A percentile compares a stretch with the other conserved stretches of the same genome.
Conservation (phyloP, 108 stramenopile species). For the Stephanodiscus minutulus region DNA sequence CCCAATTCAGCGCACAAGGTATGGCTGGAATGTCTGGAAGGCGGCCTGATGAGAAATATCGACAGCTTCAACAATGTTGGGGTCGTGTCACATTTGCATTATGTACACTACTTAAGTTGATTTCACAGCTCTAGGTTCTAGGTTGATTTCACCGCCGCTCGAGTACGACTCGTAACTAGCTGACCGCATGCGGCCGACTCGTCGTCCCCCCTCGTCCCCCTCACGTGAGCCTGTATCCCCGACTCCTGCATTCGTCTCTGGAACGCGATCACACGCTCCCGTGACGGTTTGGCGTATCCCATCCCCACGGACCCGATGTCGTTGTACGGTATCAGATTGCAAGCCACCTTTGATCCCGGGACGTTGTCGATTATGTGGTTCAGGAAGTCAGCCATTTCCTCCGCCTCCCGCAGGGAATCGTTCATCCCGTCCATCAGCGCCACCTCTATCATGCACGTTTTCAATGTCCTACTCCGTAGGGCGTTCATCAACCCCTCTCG, state of each 20-base stretch:
- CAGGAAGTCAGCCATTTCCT: slow-evolving; percentile 74
- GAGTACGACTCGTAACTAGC: slow-evolving; percentile 64
- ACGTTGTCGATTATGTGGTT: slow-evolving; percentile 55
- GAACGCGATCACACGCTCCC: slow-evolving; percentile 59
- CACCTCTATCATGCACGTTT: slow-evolving; percentile 79
- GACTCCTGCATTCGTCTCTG: slow-evolving; percentile 60
- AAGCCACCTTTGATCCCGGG: slow-evolving; percentile 61
- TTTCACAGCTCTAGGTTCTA: too few relatives aligned
- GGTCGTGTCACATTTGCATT: too few relatives aligned
- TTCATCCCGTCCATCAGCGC: slow-evolving; percentile 82
- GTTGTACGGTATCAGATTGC: slow-evolving; percentile 87
- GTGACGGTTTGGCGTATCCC: slow-evolving; percentile 54
- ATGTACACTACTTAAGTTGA: not conserved
- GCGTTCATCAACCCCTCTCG: slow-evolving; percentile 63
- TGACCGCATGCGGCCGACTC: slow-evolving; percentile 88
- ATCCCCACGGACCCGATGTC: slow-evolving; percentile 50
- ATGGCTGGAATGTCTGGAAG: too few relatives aligned
- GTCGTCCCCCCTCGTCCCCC: slow-evolving; percentile 86
- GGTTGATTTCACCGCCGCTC: slow-evolving; percentile 15
- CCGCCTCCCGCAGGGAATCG: slow-evolving; percentile 76
- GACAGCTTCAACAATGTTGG: too few relatives aligned
- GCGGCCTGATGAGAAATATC: too few relatives aligned
- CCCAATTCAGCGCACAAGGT: too few relatives aligned
- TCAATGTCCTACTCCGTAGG: slow-evolving; percentile 45
- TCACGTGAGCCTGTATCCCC: slow-evolving; percentile 60